Base-by-base conservation (phyloP, 805 yeast genomes). In the Brettanomyces sp. region DNA sequence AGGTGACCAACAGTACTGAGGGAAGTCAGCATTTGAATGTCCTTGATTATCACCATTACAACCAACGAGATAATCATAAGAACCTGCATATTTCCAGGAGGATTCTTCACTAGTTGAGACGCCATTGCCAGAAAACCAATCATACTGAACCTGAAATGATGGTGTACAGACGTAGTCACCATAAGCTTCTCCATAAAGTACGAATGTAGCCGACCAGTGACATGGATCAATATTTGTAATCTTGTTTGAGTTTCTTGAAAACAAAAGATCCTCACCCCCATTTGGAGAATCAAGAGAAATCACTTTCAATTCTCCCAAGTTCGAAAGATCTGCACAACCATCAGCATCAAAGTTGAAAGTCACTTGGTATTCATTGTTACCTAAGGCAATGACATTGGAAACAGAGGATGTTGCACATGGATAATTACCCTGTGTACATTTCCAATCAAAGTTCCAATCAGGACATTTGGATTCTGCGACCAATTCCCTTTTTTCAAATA, bases 131-230 rank as follows among this genome's bases (percentile, higher is more conserved):
- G 57, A 56, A 23, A 49, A 46, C 52, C 61, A 59, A 35, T 59
- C 64, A 43, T 48, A 59, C 43, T 60, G 63, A 39, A 59, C 56
- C 45, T 56, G 57, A 47, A 57, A 58, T 24, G 44, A 36, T 11
- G 52, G 51, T 52, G 56, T 51, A 49, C 53, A 51, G 23, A 47
- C 42, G 21, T 39, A 34, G 34, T 50, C 47, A 13, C 48, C 46
- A 34, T 44, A 39, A 7, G 41, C 44, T 18, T 41, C 41, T 28
- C 52, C 58, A 34, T 56, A 47, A 13, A 58, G 54, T 38, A 48
- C 46, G 42, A 59, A 50, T 5, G 54, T 51, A 13, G 54, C 54
- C 7, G 52, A 50, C 52, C 51, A 60, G 22, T 53, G 52, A 11
- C 56, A 49, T 25, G 64, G 59, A 39, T 52, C 49, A 35, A 42